phyloP scores from a whole-genome alignment of 345 rosid species.

The Gossypium thurberi region DNA sequence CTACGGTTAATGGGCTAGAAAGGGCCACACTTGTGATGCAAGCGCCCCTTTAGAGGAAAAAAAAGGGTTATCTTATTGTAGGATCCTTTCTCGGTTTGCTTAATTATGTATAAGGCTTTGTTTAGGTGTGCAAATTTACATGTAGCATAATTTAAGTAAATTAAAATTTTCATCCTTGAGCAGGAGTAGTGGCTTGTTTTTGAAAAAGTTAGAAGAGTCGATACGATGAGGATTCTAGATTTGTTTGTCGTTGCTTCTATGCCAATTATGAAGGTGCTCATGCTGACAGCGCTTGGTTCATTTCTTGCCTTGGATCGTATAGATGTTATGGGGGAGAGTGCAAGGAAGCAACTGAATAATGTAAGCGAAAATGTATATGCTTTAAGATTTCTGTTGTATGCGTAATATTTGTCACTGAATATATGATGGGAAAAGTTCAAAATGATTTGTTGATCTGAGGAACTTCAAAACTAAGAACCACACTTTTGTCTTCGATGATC shows the following conservation, averaged over 20 bases:
- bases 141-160: not conserved
- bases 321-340: conserved; percentile 17
- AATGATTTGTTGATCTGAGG: not conserved
- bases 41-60: not conserved
- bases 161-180: not conserved
- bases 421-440: not conserved
- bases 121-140: not conserved
- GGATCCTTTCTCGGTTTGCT: not conserved
- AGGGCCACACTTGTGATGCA: not conserved
- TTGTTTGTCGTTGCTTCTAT: conserved; percentile 22
- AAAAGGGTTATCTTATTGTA: no score
- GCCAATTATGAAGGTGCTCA: conserved; percentile 26
- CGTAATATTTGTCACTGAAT: not conserved
- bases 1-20: not conserved
- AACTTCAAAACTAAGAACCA: not conserved
- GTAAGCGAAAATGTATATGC: not conserved
- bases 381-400: not conserved
- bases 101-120: not conserved
- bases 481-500: not conserved
- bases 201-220: not conserved
- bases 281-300: conserved; percentile 23
- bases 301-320: conserved; percentile 20
- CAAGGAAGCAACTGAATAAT: conserved; percentile 24
- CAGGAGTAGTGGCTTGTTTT: not conserved
- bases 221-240: conserved; percentile 16